Conservation (phyloP, 2,329 filamentous ascomycete genomes). For the Calonectria leucothoes region DNA sequence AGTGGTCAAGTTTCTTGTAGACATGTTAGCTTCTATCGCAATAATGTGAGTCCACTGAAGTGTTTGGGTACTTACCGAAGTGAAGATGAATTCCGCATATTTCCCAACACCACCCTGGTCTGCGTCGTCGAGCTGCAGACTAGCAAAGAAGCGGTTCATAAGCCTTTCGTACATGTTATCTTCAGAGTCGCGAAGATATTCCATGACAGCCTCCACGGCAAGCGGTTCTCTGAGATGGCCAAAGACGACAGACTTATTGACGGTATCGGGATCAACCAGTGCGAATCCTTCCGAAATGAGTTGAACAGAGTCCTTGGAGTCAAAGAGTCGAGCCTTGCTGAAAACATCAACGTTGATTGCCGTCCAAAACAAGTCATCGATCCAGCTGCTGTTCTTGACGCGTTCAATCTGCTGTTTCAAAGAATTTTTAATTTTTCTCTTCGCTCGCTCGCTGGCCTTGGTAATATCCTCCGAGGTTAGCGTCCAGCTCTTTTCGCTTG, state of each 20-base stretch:
- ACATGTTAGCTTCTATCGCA: background rate
- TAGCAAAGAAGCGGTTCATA: background rate
- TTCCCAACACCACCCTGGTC: background rate
- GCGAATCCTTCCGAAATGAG: background rate
- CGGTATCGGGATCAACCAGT: background rate
- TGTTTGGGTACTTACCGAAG: background rate
- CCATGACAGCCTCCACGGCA: background rate
- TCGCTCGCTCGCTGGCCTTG: background rate
- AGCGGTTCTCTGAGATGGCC: background rate
- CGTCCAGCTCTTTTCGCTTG: background rate
- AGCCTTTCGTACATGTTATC: background rate
- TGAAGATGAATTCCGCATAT: background rate
- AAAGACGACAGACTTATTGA: background rate
- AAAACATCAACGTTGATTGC: background rate
- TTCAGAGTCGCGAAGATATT: background rate
- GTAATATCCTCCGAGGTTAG: background rate
- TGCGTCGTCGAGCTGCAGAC: background rate
- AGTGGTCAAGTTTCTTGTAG: background rate
- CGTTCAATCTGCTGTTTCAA: background rate
- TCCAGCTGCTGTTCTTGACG: background rate
- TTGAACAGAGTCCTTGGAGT: background rate
- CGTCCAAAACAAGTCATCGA: background rate
- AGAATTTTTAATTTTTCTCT: background rate
- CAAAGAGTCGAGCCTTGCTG: background rate
- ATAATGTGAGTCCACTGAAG: too few relatives aligned